phyloP scores from a whole-genome alignment of 768 basidiomycete genomes.

The Russula abietina region DNA sequence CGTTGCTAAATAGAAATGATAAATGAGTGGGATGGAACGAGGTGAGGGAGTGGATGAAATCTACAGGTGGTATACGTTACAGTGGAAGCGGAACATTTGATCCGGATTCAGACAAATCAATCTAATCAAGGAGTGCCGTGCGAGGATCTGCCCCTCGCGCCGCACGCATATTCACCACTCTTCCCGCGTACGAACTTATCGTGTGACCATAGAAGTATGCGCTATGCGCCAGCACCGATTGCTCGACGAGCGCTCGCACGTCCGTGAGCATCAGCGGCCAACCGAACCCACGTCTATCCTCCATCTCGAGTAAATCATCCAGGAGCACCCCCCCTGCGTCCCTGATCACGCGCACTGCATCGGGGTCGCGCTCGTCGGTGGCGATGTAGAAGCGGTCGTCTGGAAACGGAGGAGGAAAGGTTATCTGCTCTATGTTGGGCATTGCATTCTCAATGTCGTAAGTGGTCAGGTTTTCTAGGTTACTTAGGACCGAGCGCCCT shows the following conservation, averaged over 20 bases:
- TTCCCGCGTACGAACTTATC: conserved; percentile 36
- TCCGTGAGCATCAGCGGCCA: conserved; percentile 43
- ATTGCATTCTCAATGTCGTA: conserved; percentile 11
- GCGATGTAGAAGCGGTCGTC: conserved; percentile 31
- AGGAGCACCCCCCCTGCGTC: conserved; percentile 38
- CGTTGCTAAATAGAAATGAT: not conserved
- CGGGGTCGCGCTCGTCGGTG: conserved; percentile 40
- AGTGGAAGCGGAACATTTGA: not conserved
- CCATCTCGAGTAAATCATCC: conserved; percentile 37
- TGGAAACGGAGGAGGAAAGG: not conserved
- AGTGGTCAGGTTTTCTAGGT: conserved; percentile 3
- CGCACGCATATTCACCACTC: conserved; percentile 36
- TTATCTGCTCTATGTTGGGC: conserved; percentile 10
- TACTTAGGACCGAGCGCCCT: conserved; percentile 30
- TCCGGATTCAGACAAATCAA: conserved; percentile 18
- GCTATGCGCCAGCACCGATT: conserved; percentile 32
- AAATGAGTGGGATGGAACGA: not conserved
- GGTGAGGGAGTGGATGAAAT: not conserved
- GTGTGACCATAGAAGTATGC: conserved; percentile 37
- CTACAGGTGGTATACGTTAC: not conserved
- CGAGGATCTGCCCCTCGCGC: conserved; percentile 34
- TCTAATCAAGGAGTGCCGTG: conserved; percentile 31
- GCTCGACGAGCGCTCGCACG: conserved; percentile 39
- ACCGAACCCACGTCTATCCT: conserved; percentile 36
- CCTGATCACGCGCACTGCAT: conserved; percentile 31